phyloP scores from a whole-genome alignment of 2,329 filamentous ascomycete species.

The Pseudogymnoascus sp. region DNA sequence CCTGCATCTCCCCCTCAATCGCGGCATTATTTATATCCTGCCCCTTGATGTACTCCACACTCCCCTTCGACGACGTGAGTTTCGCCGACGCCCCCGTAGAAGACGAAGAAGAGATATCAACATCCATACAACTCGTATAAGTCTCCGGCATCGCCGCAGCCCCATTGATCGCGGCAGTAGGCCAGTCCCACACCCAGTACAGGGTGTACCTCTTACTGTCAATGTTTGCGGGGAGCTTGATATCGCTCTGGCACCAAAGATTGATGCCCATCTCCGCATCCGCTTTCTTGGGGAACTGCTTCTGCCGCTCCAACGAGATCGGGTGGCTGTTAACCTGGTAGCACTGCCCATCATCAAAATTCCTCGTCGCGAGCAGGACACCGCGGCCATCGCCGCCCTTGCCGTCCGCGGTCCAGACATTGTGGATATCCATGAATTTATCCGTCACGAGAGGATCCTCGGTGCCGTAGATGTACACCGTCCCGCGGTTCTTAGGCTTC shows the following conservation, averaged over 20 bases:
- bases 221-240: constrained; percentile 35
- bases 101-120: constrained; percentile 23
- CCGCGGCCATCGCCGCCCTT: constrained; percentile 70
- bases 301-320: constrained; percentile 26
- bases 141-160: constrained; percentile 41
- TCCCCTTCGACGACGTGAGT: neutral
- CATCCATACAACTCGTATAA: constrained; percentile 46
- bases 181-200: constrained; percentile 96
- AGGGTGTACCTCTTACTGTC: constrained; percentile 52
- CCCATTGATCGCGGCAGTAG: constrained; percentile 27
- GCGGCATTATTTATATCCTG: neutral
- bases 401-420: constrained; percentile 67
- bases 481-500: constrained; percentile 59
- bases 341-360: constrained; percentile 83
- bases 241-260: constrained; percentile 7
- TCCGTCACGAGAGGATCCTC: constrained; percentile 44
- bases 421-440: constrained; percentile 50
- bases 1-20: neutral
- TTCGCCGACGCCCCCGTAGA: neutral
- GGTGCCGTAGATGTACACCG: constrained; percentile 69
- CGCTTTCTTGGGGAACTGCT: constrained; percentile 46
- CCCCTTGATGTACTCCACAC: neutral
- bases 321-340: constrained; percentile 57
- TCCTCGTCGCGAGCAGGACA: constrained; percentile 60
- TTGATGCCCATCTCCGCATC: constrained; percentile 35